Conservation (phyloP, 805 yeast species). For the Starmerella bombi region DNA sequence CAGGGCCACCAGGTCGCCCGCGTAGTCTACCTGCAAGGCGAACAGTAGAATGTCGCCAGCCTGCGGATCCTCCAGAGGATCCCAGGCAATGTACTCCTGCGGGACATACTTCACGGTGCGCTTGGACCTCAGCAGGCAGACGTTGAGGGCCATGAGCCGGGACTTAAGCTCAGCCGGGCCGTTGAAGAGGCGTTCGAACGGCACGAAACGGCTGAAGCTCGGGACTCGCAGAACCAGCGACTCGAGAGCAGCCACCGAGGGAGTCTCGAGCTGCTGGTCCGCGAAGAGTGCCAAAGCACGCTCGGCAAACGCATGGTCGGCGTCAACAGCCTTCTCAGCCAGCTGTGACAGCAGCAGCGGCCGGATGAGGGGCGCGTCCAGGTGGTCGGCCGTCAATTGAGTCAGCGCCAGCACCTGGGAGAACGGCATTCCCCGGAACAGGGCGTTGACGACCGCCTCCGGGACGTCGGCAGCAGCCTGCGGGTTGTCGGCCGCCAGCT, state of each 20-base stretch:
- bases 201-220: slow-evolving; percentile 4
- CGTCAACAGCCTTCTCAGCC: slow-evolving; percentile 4
- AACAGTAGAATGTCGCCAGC: slow-evolving; percentile 10
- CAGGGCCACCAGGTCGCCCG: slow-evolving; percentile 7
- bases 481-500: slow-evolving; percentile 7
- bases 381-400: background rate
- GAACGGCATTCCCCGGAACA: slow-evolving; percentile 10
- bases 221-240: slow-evolving; percentile 3
- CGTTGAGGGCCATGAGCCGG: slow-evolving; percentile 19
- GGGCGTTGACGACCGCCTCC: slow-evolving; percentile 6
- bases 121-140: slow-evolving; percentile 5
- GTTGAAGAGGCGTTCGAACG: slow-evolving; percentile 13
- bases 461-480: slow-evolving; percentile 12
- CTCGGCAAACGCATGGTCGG: background rate
- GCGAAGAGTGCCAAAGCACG: slow-evolving; percentile 10
- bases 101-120: slow-evolving; percentile 1
- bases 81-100: slow-evolving; percentile 2
- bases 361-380: slow-evolving; percentile 10
- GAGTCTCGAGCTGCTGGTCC: slow-evolving; percentile 10
- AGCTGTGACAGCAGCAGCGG: slow-evolving; percentile 11
- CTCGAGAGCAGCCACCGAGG: slow-evolving; percentile 10
- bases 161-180: slow-evolving; percentile 13
- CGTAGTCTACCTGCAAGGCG: slow-evolving; percentile 12
- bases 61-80: slow-evolving; percentile 3
- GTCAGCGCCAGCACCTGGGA: slow-evolving; percentile 11